phyloP scores from a whole-genome alignment of 306 rosid species.

The barrel medic (Medicago truncatula) region MtrunA17r5.0-ANR NC_053043.1:32059501-32060000 shows the following conservation, averaged over 20 bases:
- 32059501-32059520: constrained; percentile 74
- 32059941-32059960: constrained; percentile 92
- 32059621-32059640: constrained; percentile 20
- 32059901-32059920: constrained; percentile 71
- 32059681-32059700: constrained; percentile 86
- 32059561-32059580: constrained; percentile 92
- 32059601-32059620: constrained; percentile 46
- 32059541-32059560: constrained; percentile 87
- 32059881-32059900: constrained; percentile 48
- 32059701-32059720: constrained; percentile 86
- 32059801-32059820: constrained; percentile 75
- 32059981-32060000: constrained; percentile 76
- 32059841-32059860: constrained; percentile 7
- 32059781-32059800: constrained; percentile 74
- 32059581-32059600: constrained; percentile 88
- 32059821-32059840: constrained; percentile 54
- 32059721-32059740: constrained; percentile 78
- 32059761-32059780: constrained; percentile 79
- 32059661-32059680: constrained; percentile 35
- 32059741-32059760: constrained; percentile 80
- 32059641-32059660: constrained; percentile 29
- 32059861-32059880: constrained; percentile 14
- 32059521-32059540: constrained; percentile 83
- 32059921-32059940: constrained; percentile 89
- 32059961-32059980: constrained; percentile 77